These are phyloP conservation scores for Uronychia setigera DNA, from an alignment of 73 alveolate species.

Conservation along the genomic window DNA sequence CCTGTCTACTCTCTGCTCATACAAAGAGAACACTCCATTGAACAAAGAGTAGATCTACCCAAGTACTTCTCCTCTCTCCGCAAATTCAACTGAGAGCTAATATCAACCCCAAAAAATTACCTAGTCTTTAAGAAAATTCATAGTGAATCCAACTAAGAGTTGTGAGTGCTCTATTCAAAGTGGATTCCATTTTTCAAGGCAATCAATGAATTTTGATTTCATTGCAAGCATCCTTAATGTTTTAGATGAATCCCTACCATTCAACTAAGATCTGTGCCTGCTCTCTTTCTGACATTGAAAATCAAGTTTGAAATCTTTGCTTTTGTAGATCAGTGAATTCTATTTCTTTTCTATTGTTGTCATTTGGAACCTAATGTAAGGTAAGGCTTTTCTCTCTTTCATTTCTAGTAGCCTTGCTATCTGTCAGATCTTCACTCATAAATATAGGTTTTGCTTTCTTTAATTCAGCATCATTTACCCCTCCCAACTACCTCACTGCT, in stretches of 20 bases:
- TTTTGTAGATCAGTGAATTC: no score
- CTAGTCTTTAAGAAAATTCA: background rate
- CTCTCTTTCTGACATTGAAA: background rate
- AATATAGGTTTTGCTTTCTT: background rate
- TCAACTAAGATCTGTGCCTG: background rate
- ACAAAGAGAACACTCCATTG: background rate
- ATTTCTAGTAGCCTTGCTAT: no score
- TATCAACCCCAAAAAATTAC: no score
- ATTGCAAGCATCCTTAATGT: no score
- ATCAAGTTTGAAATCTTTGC: background rate
- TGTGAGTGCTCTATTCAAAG: background rate
- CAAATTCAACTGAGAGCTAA: background rate
- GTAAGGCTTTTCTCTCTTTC: no score
- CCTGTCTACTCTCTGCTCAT: background rate
- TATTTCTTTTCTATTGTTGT: background rate
- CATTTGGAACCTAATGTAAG: background rate
- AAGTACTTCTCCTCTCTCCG: background rate
- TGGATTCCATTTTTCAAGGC: background rate
- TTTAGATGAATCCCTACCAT: background rate
- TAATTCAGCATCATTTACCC: background rate
- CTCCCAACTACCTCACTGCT: background rate
- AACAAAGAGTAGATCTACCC: background rate
- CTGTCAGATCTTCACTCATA: background rate
- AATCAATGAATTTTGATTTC: background rate
- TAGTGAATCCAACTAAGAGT: background rate